Conservation (phyloP, 768 basidiomycete genomes). For the Sarcodon aspratus region DNA sequence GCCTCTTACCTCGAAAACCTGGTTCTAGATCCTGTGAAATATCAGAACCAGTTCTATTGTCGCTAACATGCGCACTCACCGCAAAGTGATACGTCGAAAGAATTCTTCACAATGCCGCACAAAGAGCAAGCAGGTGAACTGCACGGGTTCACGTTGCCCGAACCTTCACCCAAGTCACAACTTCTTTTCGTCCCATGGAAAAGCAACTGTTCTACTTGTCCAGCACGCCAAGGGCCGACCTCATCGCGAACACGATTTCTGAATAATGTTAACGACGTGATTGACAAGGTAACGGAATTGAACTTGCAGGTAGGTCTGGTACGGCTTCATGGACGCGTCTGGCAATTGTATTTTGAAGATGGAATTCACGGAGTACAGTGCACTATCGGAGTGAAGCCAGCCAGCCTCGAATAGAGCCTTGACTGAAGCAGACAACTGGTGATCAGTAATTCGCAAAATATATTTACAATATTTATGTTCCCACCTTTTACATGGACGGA, state of each 20-base stretch:
- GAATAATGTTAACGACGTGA: background rate
- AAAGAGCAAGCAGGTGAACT: constrained; percentile 44
- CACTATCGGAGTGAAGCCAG: background rate
- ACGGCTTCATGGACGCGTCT: background rate
- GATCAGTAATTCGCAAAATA: background rate
- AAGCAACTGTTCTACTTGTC: background rate
- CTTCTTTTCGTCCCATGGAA: constrained; percentile 52
- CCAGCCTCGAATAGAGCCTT: background rate
- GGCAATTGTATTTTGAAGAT: background rate
- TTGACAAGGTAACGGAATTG: background rate
- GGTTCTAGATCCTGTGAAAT: background rate
- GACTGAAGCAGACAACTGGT: background rate
- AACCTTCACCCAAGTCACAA: constrained; percentile 49
- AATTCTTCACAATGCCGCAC: constrained; percentile 52
- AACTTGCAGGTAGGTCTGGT: background rate
- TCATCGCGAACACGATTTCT: too few relatives aligned
- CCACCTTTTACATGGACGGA: background rate
- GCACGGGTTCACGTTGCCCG: constrained; percentile 42
- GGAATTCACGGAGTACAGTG: background rate
- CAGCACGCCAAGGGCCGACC: too few relatives aligned
- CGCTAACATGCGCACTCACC: constrained; percentile 68
- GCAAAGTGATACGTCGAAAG: constrained; percentile 50
- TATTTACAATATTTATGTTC: background rate
- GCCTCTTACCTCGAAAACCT: background rate
- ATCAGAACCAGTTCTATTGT: constrained; percentile 22